Conservation (phyloP, 148 eudicot genomes). For the Amaranthus cruentus region DNA sequence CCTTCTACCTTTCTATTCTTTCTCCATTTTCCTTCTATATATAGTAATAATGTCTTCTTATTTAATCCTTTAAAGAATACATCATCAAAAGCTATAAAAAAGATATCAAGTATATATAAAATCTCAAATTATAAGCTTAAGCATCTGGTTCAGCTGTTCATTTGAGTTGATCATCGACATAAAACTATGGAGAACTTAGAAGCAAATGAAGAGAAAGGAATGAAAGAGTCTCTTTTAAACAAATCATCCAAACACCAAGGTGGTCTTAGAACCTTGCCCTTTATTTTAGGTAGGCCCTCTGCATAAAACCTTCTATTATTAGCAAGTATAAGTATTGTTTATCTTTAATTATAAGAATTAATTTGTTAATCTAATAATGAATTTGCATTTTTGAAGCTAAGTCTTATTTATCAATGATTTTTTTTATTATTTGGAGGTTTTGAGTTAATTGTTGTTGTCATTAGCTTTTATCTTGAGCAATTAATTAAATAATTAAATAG, state of each 20-base stretch:
- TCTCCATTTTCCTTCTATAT: not conserved
- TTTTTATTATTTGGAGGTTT: not conserved
- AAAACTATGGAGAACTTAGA: slow-evolving; percentile 15
- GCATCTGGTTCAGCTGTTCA: no score
- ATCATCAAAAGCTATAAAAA: not conserved
- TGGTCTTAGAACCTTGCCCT: slow-evolving; percentile 30
- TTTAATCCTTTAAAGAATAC: not conserved
- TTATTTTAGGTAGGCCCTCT: slow-evolving; percentile 21
- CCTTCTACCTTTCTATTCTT: not conserved
- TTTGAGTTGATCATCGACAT: not conserved
- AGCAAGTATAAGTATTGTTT: no score
- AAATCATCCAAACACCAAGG: slow-evolving; percentile 18
- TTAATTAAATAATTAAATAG: no score
- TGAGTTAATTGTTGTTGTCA: not conserved
- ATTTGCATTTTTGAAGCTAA: no score
- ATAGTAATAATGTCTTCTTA: not conserved
- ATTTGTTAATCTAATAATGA: no score
- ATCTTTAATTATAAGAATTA: not conserved
- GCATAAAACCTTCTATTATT: not conserved
- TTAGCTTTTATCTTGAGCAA: not conserved
- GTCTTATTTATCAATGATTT: no score
- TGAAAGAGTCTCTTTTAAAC: slow-evolving; percentile 16
- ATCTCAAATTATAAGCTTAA: no score
- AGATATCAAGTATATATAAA: no score
- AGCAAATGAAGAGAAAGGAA: slow-evolving; percentile 20